These are phyloP conservation scores for Taxawa tesnikishii DNA, from an alignment of 2,329 filamentous ascomycete species.

Conservation along the genomic window DNA sequence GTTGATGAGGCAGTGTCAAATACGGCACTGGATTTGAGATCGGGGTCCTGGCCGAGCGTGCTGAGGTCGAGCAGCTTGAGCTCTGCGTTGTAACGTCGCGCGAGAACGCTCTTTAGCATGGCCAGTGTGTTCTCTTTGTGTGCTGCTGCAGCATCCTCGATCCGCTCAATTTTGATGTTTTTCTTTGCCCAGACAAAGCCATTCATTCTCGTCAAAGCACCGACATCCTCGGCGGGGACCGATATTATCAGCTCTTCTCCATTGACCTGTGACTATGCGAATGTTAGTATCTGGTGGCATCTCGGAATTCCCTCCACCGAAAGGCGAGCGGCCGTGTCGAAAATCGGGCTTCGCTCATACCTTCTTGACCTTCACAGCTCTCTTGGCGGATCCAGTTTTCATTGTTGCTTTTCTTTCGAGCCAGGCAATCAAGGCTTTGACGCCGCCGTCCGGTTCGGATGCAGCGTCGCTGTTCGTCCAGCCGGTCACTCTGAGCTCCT, in stretches of 20 bases:
- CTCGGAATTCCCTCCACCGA: slow-evolving; percentile 7
- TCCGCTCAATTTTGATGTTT: slow-evolving; percentile 23
- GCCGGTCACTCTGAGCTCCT: slow-evolving; percentile 26
- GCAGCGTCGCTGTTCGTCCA: slow-evolving; percentile 27
- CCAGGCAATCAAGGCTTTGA: slow-evolving; percentile 25
- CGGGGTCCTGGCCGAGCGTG: slow-evolving; percentile 58
- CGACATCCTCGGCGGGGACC: slow-evolving; percentile 22
- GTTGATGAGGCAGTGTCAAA: slow-evolving; percentile 59
- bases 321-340: slow-evolving; percentile 6
- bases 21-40: slow-evolving; percentile 61
- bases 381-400: slow-evolving; percentile 17
- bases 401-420: slow-evolving; percentile 26
- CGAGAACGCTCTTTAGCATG: slow-evolving; percentile 59
- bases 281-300: slow-evolving; percentile 13
- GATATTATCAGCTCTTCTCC: slow-evolving; percentile 24
- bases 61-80: slow-evolving; percentile 75
- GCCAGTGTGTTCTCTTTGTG: slow-evolving; percentile 45
- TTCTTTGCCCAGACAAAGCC: slow-evolving; percentile 26
- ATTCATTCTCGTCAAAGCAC: slow-evolving; percentile 24
- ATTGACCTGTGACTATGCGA: slow-evolving; percentile 19
- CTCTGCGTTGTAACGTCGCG: slow-evolving; percentile 57
- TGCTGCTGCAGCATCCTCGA: slow-evolving; percentile 9
- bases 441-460: slow-evolving; percentile 19
- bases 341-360: slow-evolving; percentile 14
- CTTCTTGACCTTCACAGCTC: slow-evolving; percentile 24